These are phyloP conservation scores for Mycena albidolilacea DNA, from an alignment of 768 basidiomycete species.

Conservation along the genomic window DNA sequence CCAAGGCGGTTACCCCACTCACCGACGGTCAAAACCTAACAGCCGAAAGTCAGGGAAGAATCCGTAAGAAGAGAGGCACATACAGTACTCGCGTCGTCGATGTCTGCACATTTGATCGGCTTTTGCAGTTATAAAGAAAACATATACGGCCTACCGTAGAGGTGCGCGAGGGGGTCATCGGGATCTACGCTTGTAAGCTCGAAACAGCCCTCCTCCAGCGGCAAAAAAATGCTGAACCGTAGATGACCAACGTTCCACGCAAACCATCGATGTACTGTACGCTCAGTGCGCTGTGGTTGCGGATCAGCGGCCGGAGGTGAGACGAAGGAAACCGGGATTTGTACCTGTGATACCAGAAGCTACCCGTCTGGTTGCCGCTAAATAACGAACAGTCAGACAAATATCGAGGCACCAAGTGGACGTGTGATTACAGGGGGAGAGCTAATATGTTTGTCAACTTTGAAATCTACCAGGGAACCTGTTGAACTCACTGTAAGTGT, in stretches of 20 bases:
- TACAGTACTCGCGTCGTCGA: slow-evolving; percentile 49
- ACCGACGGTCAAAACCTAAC: slow-evolving; percentile 23
- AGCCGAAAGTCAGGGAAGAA: neutral
- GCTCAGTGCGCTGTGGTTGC: slow-evolving; percentile 46
- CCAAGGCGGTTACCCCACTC: neutral
- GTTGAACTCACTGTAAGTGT: slow-evolving; percentile 33
- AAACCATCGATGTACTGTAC: slow-evolving; percentile 57
- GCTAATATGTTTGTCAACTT: slow-evolving; percentile 24
- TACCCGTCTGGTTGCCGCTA: slow-evolving; percentile 50
- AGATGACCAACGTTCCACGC: slow-evolving; percentile 44
- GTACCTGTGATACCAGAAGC: slow-evolving; percentile 57
- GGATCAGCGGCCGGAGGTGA: neutral
- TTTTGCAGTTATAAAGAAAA: neutral
- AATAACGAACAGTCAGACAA: slow-evolving; percentile 3
- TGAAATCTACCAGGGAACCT: neutral
- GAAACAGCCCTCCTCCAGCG: neutral
- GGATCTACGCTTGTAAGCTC: slow-evolving; percentile 23
- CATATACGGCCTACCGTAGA: slow-evolving; percentile 17
- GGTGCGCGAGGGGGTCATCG: slow-evolving; percentile 23
- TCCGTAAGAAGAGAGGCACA: neutral
- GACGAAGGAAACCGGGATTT: neutral
- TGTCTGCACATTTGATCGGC: slow-evolving; percentile 11
- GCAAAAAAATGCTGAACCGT: slow-evolving; percentile 15
- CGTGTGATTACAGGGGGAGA: slow-evolving; percentile 11
- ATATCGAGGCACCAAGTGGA: neutral